Evolutionary conservation across 805 yeast genomes (phyloP).

Genomic region (Spathaspora passalidarum): DNA sequence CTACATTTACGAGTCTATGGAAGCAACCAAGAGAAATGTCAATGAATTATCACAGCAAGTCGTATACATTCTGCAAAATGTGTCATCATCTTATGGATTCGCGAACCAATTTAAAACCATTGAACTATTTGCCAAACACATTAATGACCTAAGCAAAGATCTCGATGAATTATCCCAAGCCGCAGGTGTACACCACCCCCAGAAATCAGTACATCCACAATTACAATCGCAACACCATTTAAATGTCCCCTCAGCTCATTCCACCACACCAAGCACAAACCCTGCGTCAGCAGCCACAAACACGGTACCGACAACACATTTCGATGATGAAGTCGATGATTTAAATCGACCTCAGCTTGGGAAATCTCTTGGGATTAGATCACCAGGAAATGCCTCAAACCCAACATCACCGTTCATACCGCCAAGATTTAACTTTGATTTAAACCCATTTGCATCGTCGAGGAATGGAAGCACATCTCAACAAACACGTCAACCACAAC

Average conservation of each 20-base stretch:
- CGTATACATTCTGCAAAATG: slow-evolving; percentile 8
- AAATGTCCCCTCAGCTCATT: neutral
- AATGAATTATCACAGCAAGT: slow-evolving; percentile 11
- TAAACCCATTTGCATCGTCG: slow-evolving; percentile 11
- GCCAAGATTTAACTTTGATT: slow-evolving; percentile 17
- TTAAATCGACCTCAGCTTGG: slow-evolving; percentile 6
- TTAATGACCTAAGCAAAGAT: slow-evolving; percentile 18
- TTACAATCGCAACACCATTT: slow-evolving; percentile 3
- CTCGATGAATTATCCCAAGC: slow-evolving; percentile 15
- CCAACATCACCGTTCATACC: slow-evolving; percentile 20
- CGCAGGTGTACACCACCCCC: neutral
- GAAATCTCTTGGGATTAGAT: slow-evolving; percentile 7
- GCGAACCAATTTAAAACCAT: slow-evolving; percentile 13
- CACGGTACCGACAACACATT: neutral
- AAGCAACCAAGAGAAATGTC: slow-evolving; percentile 8
- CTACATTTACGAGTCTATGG: slow-evolving; percentile 13
- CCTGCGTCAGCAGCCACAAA: slow-evolving; percentile 5
- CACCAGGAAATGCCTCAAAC: slow-evolving; percentile 13
- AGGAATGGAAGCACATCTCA: slow-evolving; percentile 7
- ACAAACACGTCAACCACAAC: slow-evolving; percentile 15
- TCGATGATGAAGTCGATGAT: slow-evolving; percentile 7
- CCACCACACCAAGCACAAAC: neutral
- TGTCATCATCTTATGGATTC: neutral
- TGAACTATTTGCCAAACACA: slow-evolving; percentile 18
- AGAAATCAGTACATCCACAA: slow-evolving; percentile 5